Base-by-base conservation (phyloP, 148 eudicot genomes). In the Rhododendron ferrugineum region DNA sequence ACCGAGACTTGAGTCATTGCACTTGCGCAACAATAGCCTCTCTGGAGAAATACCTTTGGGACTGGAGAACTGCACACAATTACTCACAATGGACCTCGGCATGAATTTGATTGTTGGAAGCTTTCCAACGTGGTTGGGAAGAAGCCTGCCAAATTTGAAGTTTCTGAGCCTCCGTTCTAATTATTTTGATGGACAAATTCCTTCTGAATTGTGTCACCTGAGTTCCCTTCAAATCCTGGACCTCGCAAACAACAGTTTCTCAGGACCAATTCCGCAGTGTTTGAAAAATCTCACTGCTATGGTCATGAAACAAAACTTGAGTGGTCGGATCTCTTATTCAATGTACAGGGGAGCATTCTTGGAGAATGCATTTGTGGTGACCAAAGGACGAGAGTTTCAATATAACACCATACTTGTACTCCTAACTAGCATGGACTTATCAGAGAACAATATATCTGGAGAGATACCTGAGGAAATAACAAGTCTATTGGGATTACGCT, bases 31-130 rank as follows among this genome's bases (percentile, higher is more conserved):
- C 60, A 89, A 89, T 60, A 66, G 10, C 6, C 58, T 89, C 26
- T 86, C 85, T 23, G 90, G 90, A 22, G 44, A 44, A 30, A 5
- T 89, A 28, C 90, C 90, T 46, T 32, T 13, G 18, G 46, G 83
- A 11, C 7, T 87, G 5, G 26, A 28, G 6, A 64, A 75, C 28
- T 87, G 83, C 47, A 68, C 75, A 5, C 1, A 22, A 0, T 85
- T 89, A 52, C 0, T 14, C 37, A 34, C 36, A 6, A 13, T 89
- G 20, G 85, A 87, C 56, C 77, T 89, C 0, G 20, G 80, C 22
- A n/a, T 37, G 72, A 89, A 89, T 37, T 7, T 46, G 10, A 46
- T 89, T 30, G 40, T 18, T 6, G 90, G 90, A 54, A 72, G 72
- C 20, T 66, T 87, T 49, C 88, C 87, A 2, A 16, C 82, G 5